A percentile compares a stretch with the other conserved stretches of the same genome.
phyloP scores from a whole-genome alignment of 192 early-diverging fungal species.

The Linnemannia zychae region DNA sequence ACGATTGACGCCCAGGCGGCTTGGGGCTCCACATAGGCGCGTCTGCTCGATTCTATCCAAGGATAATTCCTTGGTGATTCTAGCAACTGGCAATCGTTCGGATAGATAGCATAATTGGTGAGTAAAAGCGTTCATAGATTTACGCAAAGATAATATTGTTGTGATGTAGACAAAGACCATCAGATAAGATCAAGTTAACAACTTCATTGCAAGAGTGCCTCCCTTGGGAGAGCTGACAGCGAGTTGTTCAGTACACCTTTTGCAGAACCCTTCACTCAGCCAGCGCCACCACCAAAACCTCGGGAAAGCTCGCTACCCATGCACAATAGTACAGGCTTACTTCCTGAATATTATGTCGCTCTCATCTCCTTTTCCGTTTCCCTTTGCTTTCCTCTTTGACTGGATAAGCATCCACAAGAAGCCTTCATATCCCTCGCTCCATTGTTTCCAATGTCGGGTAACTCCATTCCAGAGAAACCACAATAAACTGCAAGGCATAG shows the following conservation, averaged over 20 bases:
- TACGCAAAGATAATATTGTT: not conserved
- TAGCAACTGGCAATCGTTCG: too few relatives aligned
- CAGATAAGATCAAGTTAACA: conserved; percentile 59
- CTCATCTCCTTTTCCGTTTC: not conserved
- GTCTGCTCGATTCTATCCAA: too few relatives aligned
- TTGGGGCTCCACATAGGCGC: too few relatives aligned
- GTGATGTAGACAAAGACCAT: conserved; percentile 50
- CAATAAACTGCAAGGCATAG: not conserved
- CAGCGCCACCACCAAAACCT: not conserved
- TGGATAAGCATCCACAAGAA: not conserved
- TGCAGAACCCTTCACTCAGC: not conserved
- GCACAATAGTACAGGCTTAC: not conserved
- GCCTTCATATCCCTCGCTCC: not conserved
- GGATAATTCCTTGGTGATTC: too few relatives aligned
- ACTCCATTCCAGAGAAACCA: not conserved
- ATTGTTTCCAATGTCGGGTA: conserved; percentile 3
- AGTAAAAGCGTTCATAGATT: not conserved
- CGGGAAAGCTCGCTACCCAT: not conserved
- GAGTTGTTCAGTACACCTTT: not conserved
- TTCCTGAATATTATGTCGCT: not conserved
- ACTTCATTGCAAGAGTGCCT: conserved; percentile 41
- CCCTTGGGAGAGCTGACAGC: not conserved
- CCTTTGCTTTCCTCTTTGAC: not conserved
- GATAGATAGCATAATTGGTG: not conserved
- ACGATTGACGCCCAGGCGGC: not conserved